Conservation (phyloP, 306 rosid species). For the Mimosa bimucronata region DNA sequence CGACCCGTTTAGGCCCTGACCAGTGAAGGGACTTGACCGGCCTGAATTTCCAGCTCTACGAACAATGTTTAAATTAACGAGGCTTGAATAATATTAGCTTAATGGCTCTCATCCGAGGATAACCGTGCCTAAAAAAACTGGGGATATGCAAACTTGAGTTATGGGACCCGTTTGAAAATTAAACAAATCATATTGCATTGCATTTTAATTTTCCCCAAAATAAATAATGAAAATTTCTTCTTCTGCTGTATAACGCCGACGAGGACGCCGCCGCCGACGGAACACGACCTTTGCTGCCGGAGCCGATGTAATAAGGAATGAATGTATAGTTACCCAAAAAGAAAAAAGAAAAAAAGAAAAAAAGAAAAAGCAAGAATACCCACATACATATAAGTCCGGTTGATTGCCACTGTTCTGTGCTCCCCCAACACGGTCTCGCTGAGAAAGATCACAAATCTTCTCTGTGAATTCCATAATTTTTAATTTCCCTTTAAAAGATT, state of each 20-base stretch:
- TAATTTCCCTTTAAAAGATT: not conserved
- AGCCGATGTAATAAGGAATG: not conserved
- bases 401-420: not conserved
- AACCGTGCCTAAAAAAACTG: no score
- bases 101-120: no score
- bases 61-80: no score
- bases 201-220: not conserved
- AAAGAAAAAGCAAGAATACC: not conserved
- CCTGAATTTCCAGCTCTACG: no score
- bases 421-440: not conserved
- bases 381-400: not conserved
- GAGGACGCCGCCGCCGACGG: not conserved
- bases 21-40: no score
- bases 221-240: not conserved
- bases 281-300: not conserved
- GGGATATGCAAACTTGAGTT: no score
- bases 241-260: not conserved
- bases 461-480: not conserved
- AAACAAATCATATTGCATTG: not conserved
- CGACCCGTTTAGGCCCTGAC: no score
- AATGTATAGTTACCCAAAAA: not conserved
- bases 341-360: no score
- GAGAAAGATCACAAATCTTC: not conserved
- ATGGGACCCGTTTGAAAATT: not conserved
- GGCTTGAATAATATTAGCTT: no score